These are phyloP conservation scores for Ogataea pignaliae DNA, from an alignment of 805 yeast species.

Conservation along the genomic window DNA sequence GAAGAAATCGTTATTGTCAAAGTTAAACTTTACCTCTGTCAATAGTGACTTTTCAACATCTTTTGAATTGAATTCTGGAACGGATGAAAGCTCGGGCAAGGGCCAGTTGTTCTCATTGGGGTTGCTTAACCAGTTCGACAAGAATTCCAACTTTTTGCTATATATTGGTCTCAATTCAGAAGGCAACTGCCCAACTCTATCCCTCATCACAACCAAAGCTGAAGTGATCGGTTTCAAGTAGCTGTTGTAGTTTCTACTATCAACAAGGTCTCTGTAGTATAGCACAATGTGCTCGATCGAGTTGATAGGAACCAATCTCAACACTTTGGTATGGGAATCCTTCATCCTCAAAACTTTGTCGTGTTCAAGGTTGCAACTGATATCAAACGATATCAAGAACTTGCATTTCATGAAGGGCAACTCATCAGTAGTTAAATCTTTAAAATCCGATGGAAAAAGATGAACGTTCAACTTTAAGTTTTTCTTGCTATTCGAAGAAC, in stretches of 20 bases:
- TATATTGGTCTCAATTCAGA: constrained; percentile 75
- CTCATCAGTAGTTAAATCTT: constrained; percentile 19
- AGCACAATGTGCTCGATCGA: constrained; percentile 79
- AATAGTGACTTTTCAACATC: constrained; percentile 79
- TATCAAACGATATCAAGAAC: constrained; percentile 30
- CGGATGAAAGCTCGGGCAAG: constrained; percentile 63
- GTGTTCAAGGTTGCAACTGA: constrained; percentile 24
- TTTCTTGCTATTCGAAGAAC: constrained; percentile 19
- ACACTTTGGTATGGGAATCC: constrained; percentile 32
- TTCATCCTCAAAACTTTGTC: constrained; percentile 10
- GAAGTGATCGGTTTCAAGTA: constrained; percentile 69
- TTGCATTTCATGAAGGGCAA: constrained; percentile 15
- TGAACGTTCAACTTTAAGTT: constrained; percentile 32
- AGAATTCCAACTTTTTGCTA: constrained; percentile 56
- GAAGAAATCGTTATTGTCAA: constrained; percentile 43
- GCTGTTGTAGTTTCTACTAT: constrained; percentile 32
- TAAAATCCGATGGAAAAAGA: constrained; percentile 36
- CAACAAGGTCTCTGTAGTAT: constrained; percentile 35
- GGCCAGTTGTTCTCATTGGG: constrained; percentile 55
- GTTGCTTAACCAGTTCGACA: constrained; percentile 52
- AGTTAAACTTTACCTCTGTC: constrained; percentile 67
- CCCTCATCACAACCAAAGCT: constrained; percentile 77
- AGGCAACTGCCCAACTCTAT: constrained; percentile 76
- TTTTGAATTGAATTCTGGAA: constrained; percentile 56
- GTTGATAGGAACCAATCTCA: constrained; percentile 71